These are phyloP conservation scores for Rubia yunnanensis DNA, from an alignment of 257 asterid genomes.

Conservation along the genomic window DNA sequence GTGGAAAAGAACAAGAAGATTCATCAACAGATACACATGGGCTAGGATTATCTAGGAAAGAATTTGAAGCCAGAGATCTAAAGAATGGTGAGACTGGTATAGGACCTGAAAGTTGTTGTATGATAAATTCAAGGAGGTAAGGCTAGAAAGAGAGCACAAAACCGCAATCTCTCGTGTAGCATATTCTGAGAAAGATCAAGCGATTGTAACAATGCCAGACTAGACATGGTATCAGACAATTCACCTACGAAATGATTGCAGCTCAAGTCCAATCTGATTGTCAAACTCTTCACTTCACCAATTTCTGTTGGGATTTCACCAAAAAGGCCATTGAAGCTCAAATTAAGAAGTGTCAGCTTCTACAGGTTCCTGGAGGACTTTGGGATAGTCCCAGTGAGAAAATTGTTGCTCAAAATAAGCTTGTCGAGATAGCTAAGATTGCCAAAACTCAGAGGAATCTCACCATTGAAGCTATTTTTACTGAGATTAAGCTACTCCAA, in stretches of 20 bases:
- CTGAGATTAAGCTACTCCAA: conserved; percentile 95
- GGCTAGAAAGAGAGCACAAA: conserved; percentile 63
- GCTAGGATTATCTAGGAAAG: conserved; percentile 56
- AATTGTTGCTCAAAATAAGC: conserved; percentile 60
- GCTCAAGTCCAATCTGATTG: conserved; percentile 73
- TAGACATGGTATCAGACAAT: conserved; percentile 62
- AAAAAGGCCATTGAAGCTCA: conserved; percentile 66
- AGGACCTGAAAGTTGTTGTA: conserved; percentile 79
- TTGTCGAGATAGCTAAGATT: conserved; percentile 80
- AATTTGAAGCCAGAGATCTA: conserved; percentile 40
- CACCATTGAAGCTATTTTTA: conserved; percentile 64
- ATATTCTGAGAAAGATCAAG: conserved; percentile 63
- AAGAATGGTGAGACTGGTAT: conserved; percentile 80
- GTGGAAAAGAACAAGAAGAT: conserved; percentile 44
- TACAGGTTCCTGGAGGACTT: conserved; percentile 52
- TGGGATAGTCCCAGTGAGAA: conserved; percentile 52
- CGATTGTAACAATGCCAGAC: conserved; percentile 69
- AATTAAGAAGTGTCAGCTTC: conserved; percentile 71
- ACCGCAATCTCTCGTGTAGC: conserved; percentile 42
- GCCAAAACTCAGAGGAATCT: conserved; percentile 67
- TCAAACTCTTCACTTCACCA: conserved; percentile 57
- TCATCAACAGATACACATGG: conserved; percentile 79
- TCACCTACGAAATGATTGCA: conserved; percentile 57
- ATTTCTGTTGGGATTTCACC: conserved; percentile 64
- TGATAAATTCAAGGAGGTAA: conserved; percentile 62